Percentiles rank a stretch among this genome's conserved stretches.
Evolutionary conservation across 192 early-diverging fungal genomes (phyloP).

Genomic region (Coemansia sp.): DNA sequence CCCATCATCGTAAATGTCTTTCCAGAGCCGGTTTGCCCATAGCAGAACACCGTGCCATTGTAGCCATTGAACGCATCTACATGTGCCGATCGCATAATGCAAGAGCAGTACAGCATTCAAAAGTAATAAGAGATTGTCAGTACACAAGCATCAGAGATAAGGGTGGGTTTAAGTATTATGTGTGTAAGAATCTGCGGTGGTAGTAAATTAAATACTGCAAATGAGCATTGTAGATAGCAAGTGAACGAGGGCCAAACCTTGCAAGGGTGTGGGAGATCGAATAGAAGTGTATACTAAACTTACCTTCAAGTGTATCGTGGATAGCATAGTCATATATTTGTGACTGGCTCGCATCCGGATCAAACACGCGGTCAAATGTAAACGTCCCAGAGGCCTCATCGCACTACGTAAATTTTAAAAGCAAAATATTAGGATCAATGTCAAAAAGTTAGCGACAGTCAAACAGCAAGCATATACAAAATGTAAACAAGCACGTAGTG

Average conservation of each 20-base stretch:
- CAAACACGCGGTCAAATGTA: conserved; percentile 92
- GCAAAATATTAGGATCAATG: background rate
- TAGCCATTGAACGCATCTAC: conserved; percentile 95
- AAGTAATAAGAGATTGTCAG: background rate
- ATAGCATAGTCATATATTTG: conserved; percentile 91
- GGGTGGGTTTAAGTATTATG: background rate
- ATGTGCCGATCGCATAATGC: background rate
- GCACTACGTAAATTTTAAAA: conserved; percentile 46
- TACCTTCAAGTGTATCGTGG: conserved; percentile 89
- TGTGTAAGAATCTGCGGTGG: background rate
- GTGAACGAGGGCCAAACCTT: background rate
- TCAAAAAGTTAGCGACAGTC: background rate
- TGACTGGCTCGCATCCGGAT: conserved; percentile 76
- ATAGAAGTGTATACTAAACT: conserved; percentile 4
- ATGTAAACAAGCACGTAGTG: background rate
- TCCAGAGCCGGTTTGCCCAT: conserved; percentile 98
- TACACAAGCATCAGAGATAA: background rate
- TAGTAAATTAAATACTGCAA: background rate
- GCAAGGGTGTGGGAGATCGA: background rate
- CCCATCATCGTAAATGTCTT: conserved; percentile 99
- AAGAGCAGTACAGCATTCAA: background rate
- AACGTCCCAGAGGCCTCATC: conserved; percentile 70
- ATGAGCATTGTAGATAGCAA: background rate
- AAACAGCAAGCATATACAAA: background rate
- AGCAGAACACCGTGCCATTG: conserved; percentile 99